Conservation (phyloP, 768 basidiomycete genomes). For the Naganishia friedmannii region DNA sequence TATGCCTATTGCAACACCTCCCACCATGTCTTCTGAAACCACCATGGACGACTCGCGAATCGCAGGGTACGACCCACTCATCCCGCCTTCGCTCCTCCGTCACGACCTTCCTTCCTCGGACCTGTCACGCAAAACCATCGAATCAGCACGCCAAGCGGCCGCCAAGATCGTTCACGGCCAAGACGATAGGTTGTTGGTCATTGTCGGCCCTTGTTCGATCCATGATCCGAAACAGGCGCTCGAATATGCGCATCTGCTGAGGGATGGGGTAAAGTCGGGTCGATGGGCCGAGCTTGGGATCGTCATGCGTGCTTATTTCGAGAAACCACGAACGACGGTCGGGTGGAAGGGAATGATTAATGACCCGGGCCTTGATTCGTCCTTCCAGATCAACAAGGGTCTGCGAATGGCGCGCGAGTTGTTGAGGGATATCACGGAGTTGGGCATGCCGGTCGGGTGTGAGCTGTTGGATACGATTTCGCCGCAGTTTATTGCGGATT, state of each 20-base stretch:
- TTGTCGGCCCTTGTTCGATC: conserved; percentile 93
- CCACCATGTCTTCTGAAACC: conserved; percentile 2
- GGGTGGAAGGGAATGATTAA: conserved; percentile 99
- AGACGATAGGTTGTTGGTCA: conserved; percentile 88
- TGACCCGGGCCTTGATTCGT: conserved; percentile 83
- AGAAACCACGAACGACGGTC: conserved; percentile 86
- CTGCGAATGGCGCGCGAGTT: conserved; percentile 81
- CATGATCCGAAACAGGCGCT: conserved; percentile 81
- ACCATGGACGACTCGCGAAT: conserved; percentile 33
- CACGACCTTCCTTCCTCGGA: conserved; percentile 74
- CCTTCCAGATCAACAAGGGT: conserved; percentile 94
- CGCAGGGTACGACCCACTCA: conserved; percentile 76
- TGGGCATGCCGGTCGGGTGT: conserved; percentile 92
- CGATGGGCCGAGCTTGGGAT: conserved; percentile 85
- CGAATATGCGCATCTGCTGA: conserved; percentile 78
- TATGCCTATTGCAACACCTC: neutral
- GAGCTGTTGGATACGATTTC: conserved; percentile 71
- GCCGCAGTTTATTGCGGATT: conserved; percentile 53
- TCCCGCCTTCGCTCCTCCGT: conserved; percentile 84
- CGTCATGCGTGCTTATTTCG: conserved; percentile 98
- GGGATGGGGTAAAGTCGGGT: conserved; percentile 67
- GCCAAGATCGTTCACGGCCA: conserved; percentile 78
- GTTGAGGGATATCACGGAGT: conserved; percentile 79
- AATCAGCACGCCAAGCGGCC: conserved; percentile 71
- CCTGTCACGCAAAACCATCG: conserved; percentile 69